Evolutionary conservation across 345 rosid genomes (phyloP).

Genomic region (Hevea brasiliensis): DNA sequence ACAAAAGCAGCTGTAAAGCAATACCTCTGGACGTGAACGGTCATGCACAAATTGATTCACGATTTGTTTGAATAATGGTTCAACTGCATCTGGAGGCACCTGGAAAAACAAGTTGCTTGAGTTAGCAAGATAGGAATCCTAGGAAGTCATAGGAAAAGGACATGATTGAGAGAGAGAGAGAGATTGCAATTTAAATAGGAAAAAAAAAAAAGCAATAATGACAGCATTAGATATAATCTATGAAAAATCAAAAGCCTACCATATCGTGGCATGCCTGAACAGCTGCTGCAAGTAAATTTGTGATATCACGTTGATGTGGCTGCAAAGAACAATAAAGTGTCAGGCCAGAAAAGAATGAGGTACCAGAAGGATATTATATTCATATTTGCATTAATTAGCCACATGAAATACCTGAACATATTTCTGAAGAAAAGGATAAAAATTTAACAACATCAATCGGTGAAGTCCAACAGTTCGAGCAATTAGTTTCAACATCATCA

Average conservation of each 20-base stretch:
- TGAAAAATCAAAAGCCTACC: slow-evolving; percentile 48
- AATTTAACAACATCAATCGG: slow-evolving; percentile 66
- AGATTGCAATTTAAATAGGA: too few species aligned
- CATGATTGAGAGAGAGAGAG: neutral
- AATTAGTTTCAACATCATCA: slow-evolving; percentile 91
- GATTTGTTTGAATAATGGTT: slow-evolving; percentile 86
- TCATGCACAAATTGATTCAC: slow-evolving; percentile 95
- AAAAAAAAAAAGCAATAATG: neutral
- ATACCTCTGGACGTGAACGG: slow-evolving; percentile 87
- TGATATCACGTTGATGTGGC: slow-evolving; percentile 93
- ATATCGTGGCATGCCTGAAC: slow-evolving; percentile 97
- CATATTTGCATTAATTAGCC: slow-evolving; percentile 9
- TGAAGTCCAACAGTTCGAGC: slow-evolving; percentile 93
- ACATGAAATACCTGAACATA: slow-evolving; percentile 65
- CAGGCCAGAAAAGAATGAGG: neutral
- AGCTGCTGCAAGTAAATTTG: slow-evolving; percentile 88
- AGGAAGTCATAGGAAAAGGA: neutral
- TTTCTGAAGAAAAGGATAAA: slow-evolving; percentile 77
- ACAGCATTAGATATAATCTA: slow-evolving; percentile 8
- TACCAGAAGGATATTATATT: neutral
- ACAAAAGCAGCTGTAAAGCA: slow-evolving; percentile 10
- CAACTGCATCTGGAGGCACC: slow-evolving; percentile 99
- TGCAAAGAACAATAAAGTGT: slow-evolving; percentile 35
- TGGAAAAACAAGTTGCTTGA: slow-evolving; percentile 28
- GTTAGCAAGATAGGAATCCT: neutral